Base-by-base conservation (phyloP, 306 rosid species). In the Cucurbita pepo region DNA sequence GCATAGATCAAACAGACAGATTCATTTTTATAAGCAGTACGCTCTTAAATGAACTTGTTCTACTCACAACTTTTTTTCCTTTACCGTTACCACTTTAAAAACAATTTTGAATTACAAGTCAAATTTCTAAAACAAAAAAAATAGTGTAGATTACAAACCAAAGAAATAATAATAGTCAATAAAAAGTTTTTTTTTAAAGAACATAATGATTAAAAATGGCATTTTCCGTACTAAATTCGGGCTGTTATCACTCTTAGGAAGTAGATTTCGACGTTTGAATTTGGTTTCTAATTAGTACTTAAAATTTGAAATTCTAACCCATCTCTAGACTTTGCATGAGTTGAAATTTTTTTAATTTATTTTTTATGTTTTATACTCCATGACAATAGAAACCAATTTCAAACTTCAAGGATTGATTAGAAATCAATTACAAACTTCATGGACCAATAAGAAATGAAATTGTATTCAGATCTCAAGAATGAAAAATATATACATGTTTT, bases 1-100 rank as follows among this genome's bases (percentile, higher is more conserved):
- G 88, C 73, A 79, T 67, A 74, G 21, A 56, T 41, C 30, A 10
- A 61, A 61, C 48, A 61, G 38, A 37, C 69, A 61, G 25, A 61
- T 15, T n/a, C 1, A 8, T 61, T 16, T 8, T 3, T 15, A 60
- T 14, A 36, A 60, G 10, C 45, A 36, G 37, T 36, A 15, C 37
- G 66, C 45, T 37, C 44, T 25, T 25, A 12, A 12, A 11, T 58
- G 9, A 58, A 58, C 64, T 25, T 30, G n/a, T 30, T 59, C 65
- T 59, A 13, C 18, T 13, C 19, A 4, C n/a, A 15, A 15, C 3
- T 15, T 52, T 14, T 6, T 52, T 15, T 52, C 18, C 56, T 13
- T 0, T 51, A 8, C 50, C 0, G 14, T 45, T 43, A 5, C 56
- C 53, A 48, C 53, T 48, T 48, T 3, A 50, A n/a, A n/a, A 53